phyloP scores from a whole-genome alignment of 140 eudicot species.

The Stevia rebaudiana region DNA sequence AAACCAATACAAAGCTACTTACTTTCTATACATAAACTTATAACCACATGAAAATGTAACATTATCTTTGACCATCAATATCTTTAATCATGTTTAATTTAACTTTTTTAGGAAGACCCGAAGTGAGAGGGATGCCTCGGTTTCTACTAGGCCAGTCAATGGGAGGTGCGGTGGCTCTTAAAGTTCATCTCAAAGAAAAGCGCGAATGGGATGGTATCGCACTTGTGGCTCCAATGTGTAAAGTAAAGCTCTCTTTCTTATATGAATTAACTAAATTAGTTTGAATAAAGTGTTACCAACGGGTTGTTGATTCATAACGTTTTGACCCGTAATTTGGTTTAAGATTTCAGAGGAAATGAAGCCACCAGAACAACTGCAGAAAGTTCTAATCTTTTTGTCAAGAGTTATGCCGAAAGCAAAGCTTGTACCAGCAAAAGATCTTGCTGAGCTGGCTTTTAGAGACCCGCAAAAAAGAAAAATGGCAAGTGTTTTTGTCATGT shows the following conservation, averaged over 20 bases:
- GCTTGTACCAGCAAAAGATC: slow-evolving; percentile 73
- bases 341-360: slow-evolving; percentile 90
- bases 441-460: slow-evolving; percentile 83
- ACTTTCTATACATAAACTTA: background rate
- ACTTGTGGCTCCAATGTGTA: slow-evolving; percentile 98
- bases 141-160: slow-evolving; percentile 88
- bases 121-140: slow-evolving; percentile 73
- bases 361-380: slow-evolving; percentile 68
- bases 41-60: slow-evolving; percentile 4
- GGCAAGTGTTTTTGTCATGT: slow-evolving; percentile 33
- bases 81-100: background rate
- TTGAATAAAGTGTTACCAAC: background rate
- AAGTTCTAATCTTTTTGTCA: slow-evolving; percentile 50
- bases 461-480: slow-evolving; percentile 53
- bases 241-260: slow-evolving; percentile 42
- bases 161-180: slow-evolving; percentile 94
- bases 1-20: background rate
- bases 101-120: slow-evolving; percentile 62
- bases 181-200: slow-evolving; percentile 68
- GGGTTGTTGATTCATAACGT: background rate
- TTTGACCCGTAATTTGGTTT: slow-evolving; percentile 28
- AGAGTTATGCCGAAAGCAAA: slow-evolving; percentile 67
- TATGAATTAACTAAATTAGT: background rate
- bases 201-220: slow-evolving; percentile 82
- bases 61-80: background rate